Conservation (phyloP, 495 filamentous ascomycete genomes). For the Penicillium arizonense region DNA sequence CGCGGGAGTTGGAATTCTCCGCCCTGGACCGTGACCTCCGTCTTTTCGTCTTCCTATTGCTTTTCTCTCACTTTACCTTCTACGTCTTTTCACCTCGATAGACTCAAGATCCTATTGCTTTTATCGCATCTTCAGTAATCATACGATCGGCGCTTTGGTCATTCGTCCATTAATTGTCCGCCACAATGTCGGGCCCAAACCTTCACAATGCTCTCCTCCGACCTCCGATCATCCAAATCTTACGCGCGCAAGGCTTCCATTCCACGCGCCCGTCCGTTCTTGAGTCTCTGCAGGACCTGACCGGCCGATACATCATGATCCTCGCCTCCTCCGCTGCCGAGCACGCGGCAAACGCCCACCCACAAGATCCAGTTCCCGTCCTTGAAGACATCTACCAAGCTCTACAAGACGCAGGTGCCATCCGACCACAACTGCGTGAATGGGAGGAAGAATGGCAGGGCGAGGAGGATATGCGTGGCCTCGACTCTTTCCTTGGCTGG, state of each 20-base stretch:
- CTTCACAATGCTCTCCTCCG: constrained; percentile 77
- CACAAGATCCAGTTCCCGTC: constrained; percentile 45
- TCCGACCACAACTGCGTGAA: constrained; percentile 59
- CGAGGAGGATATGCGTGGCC: constrained; percentile 70
- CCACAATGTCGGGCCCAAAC: constrained; percentile 39
- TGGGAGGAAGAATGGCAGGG: constrained; percentile 58
- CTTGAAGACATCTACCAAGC: constrained; percentile 82
- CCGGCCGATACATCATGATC: constrained; percentile 67
- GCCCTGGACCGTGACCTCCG: constrained; percentile 3
- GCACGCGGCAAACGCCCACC: constrained; percentile 57
- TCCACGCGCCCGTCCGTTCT: constrained; percentile 69
- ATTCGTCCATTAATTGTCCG: neutral
- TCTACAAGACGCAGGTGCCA: constrained; percentile 68
- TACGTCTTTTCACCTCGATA: neutral
- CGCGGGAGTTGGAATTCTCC: constrained; percentile 13
- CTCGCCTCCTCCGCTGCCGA: constrained; percentile 62
- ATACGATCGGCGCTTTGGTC: neutral
- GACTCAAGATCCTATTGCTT: neutral
- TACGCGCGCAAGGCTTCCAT: constrained; percentile 84
- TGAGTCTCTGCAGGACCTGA: constrained; percentile 74
- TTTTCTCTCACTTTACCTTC: neutral
- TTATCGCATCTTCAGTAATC: neutral
- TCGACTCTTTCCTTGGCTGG: constrained; percentile 74
- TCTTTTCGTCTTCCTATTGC: neutral
- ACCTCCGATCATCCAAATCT: constrained; percentile 78